A percentile compares a stretch with the other conserved stretches of the same genome.
Conservation (phyloP, 768 basidiomycete genomes). For the Coprinellus micaceus region DNA sequence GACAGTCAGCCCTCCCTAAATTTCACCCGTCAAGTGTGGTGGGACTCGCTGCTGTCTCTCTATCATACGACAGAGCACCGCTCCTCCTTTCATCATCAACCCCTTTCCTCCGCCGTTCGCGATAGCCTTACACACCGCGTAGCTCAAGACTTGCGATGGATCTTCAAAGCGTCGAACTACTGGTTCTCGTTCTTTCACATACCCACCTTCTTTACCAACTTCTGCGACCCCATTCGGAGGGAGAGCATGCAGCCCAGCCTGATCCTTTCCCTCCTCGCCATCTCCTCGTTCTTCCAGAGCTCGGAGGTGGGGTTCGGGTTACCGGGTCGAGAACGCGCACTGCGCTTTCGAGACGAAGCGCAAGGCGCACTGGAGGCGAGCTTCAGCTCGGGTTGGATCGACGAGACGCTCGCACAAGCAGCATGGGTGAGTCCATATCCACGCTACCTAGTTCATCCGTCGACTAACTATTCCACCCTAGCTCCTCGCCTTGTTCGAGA, state of each 20-base stretch:
- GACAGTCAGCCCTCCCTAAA: conserved; percentile 56
- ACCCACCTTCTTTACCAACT: conserved; percentile 60
- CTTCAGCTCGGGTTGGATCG: conserved; percentile 66
- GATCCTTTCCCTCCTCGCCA: conserved; percentile 56
- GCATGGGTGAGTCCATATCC: conserved; percentile 54
- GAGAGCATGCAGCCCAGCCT: conserved; percentile 65
- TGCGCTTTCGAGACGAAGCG: conserved; percentile 63
- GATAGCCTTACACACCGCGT: conserved; percentile 43
- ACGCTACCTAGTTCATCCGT: not conserved
- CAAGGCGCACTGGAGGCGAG: conserved; percentile 70
- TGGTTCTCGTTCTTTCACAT: conserved; percentile 76
- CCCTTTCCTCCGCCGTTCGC: conserved; percentile 40
- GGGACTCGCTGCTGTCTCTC: conserved; percentile 62
- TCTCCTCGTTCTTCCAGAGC: conserved; percentile 69
- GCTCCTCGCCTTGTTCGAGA: conserved; percentile 70
- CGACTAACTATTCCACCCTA: conserved; percentile 20
- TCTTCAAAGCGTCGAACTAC: conserved; percentile 62
- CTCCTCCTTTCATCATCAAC: conserved; percentile 20
- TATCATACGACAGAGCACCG: conserved; percentile 41
- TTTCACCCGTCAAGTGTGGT: conserved; percentile 74
- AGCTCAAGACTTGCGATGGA: conserved; percentile 54
- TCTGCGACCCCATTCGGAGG: conserved; percentile 52
- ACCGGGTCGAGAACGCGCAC: conserved; percentile 51
- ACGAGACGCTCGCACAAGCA: conserved; percentile 70
- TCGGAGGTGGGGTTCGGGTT: conserved; percentile 54